Base-by-base conservation (phyloP, 2,329 filamentous ascomycete species). In the Pezicula rhizophila region DNA sequence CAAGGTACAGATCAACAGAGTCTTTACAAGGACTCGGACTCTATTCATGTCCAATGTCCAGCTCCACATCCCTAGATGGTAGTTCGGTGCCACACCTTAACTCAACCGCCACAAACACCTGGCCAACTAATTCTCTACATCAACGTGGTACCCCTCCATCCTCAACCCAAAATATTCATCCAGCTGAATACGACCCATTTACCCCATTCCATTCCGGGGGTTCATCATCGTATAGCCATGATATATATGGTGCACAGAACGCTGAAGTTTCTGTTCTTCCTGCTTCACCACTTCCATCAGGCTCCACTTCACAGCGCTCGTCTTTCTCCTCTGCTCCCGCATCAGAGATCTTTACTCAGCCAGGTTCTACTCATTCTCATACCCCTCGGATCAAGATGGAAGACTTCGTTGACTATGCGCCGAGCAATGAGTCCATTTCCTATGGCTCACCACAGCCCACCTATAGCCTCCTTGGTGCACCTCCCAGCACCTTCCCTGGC, bases 121-220 rank as follows among this genome's bases (percentile, higher is more conserved):
- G 61, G 61, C 52, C 57, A 49, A 55, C 55, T n/a, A 45, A 49
- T 31, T 45, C 48, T 42, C 46, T 58, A 31, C 59, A 61, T 43
- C 57, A 57, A 46, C 55, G 50, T 43, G 54, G 50, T 35, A 53
- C 56, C 37, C 51, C 60, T 26, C 58, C 58, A 40, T 58, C 59
- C 26, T 51, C 60, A 23, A 60, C 57, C 52, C 68, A 74, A 46
- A 73, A 69, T 55, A 68, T 76, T 26, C 61, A 78, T 48, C 67
- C 74, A 31, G 61, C 71, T 33, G 76, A 77, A 41, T 80, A 79
- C 59, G 73, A 76, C 56, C 62, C 70, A 26, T 80, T 78, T 58
- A 66, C 68, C 52, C 66, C 68, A 49, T 79, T 77, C 57, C 69
- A 73, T 33, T 57, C 67, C 23, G 60, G 64, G 46, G 60, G 74